phyloP scores from a whole-genome alignment of 768 basidiomycete species.

The Macrocybe gigantea region DNA sequence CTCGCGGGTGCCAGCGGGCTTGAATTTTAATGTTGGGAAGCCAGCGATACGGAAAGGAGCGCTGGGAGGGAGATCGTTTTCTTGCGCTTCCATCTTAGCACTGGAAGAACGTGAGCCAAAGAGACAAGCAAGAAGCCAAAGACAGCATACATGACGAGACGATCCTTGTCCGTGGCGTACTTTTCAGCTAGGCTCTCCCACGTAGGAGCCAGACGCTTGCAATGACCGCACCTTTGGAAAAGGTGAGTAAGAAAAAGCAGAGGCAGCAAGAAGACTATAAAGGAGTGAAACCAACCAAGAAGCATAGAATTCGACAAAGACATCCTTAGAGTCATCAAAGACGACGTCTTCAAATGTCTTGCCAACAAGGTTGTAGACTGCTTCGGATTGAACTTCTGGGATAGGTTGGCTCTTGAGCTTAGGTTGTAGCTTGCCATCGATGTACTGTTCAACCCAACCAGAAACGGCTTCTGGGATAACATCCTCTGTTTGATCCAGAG shows the following conservation, averaged over 20 bases:
- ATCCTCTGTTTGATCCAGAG: constrained; percentile 64
- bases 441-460: constrained; percentile 56
- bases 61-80: constrained; percentile 91
- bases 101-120: constrained; percentile 28
- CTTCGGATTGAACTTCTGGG: constrained; percentile 78
- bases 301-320: constrained; percentile 96
- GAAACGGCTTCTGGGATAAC: constrained; percentile 53
- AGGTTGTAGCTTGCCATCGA: constrained; percentile 71
- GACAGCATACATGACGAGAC: constrained; percentile 63
- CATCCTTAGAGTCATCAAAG: constrained; percentile 84
- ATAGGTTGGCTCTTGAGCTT: constrained; percentile 87
- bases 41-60: constrained; percentile 82
- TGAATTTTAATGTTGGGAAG: constrained; percentile 97
- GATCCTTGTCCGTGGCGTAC: constrained; percentile 70
- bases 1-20: constrained; percentile 77
- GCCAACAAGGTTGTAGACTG: constrained; percentile 78
- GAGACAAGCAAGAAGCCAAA: neutral
- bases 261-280: neutral
- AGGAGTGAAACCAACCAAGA: constrained; percentile 64
- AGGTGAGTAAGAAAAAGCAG: constrained; percentile 25
- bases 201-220: constrained; percentile 92
- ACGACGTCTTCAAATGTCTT: constrained; percentile 87
- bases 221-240: constrained; percentile 65
- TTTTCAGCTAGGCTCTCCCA: constrained; percentile 91
- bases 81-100: constrained; percentile 94